Percentiles rank a stretch among this genome's conserved stretches.
Conservation (phyloP, 345 rosid genomes). For the Populus euphratica region DNA sequence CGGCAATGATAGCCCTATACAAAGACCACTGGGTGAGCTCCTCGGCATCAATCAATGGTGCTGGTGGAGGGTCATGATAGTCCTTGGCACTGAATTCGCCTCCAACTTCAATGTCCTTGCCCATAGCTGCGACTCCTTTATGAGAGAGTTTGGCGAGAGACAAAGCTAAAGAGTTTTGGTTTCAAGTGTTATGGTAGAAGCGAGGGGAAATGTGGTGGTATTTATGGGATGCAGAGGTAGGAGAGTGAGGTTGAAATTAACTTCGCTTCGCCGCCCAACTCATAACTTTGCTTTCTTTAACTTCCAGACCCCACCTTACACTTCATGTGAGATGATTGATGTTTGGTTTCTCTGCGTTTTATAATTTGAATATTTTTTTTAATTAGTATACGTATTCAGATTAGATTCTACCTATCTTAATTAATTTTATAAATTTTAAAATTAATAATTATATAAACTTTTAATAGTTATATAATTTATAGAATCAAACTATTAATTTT, state of each 20-base stretch:
- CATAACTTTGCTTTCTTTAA: neutral
- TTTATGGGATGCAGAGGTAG: neutral
- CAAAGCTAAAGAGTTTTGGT: neutral
- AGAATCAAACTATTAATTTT: too few relatives aligned
- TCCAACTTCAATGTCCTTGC: constrained; percentile 30
- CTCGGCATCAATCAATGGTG: constrained; percentile 36
- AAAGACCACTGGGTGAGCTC: constrained; percentile 41
- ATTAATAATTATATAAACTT: too few relatives aligned
- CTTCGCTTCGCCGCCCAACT: constrained; percentile 10
- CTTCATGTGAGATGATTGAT: neutral
- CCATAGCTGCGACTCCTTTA: constrained; percentile 15
- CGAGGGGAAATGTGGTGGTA: neutral
- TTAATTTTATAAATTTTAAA: too few relatives aligned
- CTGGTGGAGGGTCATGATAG: constrained; percentile 47
- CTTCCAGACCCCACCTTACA: constrained; percentile 3
- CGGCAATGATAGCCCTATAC: constrained; percentile 42
- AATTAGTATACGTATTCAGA: too few relatives aligned
- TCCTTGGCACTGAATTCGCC: constrained; percentile 29
- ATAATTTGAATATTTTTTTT: too few relatives aligned
- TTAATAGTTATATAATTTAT: too few relatives aligned
- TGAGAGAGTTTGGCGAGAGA: neutral
- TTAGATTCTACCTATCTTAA: too few relatives aligned
- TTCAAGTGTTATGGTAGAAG: neutral
- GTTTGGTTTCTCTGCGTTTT: neutral
- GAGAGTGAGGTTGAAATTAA: neutral